Percentiles rank a stretch among this genome's conserved stretches.
phyloP scores from a whole-genome alignment of 192 early-diverging fungal species.

The Geosiphon pyriformis region DNA sequence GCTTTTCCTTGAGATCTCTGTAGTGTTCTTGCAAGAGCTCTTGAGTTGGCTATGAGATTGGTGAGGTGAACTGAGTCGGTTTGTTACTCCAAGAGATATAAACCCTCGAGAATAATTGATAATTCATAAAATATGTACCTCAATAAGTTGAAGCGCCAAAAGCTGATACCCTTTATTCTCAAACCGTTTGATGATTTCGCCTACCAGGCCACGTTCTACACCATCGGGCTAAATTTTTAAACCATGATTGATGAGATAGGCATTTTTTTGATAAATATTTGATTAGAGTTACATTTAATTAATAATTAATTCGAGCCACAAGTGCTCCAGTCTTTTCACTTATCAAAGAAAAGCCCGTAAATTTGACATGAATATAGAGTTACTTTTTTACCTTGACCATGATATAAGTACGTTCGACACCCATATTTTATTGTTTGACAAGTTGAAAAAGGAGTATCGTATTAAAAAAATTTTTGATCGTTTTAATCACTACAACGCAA shows the following conservation, averaged over 20 bases:
- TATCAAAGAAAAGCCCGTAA: no score
- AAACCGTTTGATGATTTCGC: constrained; percentile 92
- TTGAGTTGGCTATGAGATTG: constrained; percentile 25
- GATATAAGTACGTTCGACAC: constrained; percentile 49
- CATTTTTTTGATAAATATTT: no score
- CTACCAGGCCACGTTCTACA: constrained; percentile 80
- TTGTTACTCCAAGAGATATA: no score
- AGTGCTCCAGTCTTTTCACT: no score
- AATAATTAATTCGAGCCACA: no score
- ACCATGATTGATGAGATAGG: no score
- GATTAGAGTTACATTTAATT: no score
- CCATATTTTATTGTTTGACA: not conserved
- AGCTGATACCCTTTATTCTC: constrained; percentile 89
- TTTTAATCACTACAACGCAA: no score
- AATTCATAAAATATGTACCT: constrained; percentile 28
- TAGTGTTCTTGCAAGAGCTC: constrained; percentile 72
- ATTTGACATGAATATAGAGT: no score
- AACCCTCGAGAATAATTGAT: no score
- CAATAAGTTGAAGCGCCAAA: constrained; percentile 70
- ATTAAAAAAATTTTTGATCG: no score
- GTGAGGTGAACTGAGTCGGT: no score
- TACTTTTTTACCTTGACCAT: constrained; percentile 53
- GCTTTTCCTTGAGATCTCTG: constrained; percentile 71
- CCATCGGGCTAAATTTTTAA: constrained; percentile 31
- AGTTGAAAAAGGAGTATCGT: not conserved